Conservation (phyloP, 768 basidiomycete genomes). For the Chalciporus pseudorubinellus region DNA sequence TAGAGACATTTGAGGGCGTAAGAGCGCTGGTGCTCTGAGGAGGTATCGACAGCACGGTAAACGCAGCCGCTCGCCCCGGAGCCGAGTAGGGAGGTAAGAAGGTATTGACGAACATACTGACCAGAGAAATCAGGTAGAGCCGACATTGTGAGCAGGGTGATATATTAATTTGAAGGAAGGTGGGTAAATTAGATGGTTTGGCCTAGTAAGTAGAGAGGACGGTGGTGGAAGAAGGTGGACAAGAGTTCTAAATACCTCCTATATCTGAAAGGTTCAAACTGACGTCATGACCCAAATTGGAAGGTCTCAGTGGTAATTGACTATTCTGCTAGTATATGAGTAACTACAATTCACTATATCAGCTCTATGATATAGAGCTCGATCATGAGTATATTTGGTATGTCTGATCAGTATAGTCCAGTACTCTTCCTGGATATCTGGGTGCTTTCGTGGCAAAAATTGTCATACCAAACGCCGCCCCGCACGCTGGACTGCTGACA, state of each 20-base stretch:
- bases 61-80: slow-evolving; percentile 75
- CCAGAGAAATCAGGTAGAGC: slow-evolving; percentile 52
- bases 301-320: too few species aligned
- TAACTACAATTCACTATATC: too few species aligned
- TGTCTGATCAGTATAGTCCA: neutral
- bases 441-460: neutral
- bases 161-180: too few species aligned
- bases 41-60: slow-evolving; percentile 62
- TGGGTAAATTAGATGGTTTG: too few species aligned
- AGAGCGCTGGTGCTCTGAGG: slow-evolving; percentile 37
- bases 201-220: too few species aligned
- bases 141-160: neutral
- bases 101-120: slow-evolving; percentile 53
- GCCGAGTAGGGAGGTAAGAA: slow-evolving; percentile 62
- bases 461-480: neutral
- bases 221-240: too few species aligned
- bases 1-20: slow-evolving; percentile 75
- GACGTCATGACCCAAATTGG: too few species aligned
- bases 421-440: too few species aligned
- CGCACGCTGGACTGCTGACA: neutral
- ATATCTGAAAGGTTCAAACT: too few species aligned
- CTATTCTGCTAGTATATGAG: too few species aligned
- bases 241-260: too few species aligned
- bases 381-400: neutral
- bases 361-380: slow-evolving; percentile 21